Evolutionary conservation across 2,329 filamentous ascomycete species (phyloP).

Genomic region (Penicillium crustosum): DNA sequence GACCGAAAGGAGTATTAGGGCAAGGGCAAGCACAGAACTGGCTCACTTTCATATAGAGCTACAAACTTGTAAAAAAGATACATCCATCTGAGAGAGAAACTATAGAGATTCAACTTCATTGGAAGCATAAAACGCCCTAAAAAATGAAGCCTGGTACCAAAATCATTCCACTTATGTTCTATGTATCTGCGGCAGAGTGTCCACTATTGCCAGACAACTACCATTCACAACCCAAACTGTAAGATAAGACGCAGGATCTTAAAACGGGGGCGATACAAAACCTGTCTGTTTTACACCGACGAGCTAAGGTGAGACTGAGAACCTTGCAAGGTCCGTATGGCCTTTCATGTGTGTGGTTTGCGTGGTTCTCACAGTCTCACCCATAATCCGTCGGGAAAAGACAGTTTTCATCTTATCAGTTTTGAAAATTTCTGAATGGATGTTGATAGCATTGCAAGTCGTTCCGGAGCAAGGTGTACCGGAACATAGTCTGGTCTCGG

Average conservation of each 20-base stretch:
- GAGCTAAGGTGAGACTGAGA: not conserved
- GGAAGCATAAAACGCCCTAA: not conserved
- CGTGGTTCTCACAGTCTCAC: too few species aligned
- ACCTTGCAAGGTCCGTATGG: not conserved
- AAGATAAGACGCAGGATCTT: not conserved
- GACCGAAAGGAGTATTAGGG: not conserved
- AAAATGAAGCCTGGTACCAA: not conserved
- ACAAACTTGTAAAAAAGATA: not conserved
- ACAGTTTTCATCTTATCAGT: too few species aligned
- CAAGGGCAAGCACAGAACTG: not conserved
- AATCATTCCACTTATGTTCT: not conserved
- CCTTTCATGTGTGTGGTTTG: not conserved
- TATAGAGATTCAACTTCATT: not conserved
- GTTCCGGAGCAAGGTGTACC: too few species aligned
- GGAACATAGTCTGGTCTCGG: too few species aligned
- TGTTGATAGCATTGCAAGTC: too few species aligned
- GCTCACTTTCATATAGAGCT: not conserved
- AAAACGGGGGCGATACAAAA: not conserved
- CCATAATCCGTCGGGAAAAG: too few species aligned
- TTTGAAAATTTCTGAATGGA: too few species aligned
- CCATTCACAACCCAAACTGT: not conserved
- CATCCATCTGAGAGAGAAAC: not conserved
- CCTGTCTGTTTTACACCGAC: not conserved
- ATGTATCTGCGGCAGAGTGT: not conserved
- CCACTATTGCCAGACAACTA: not conserved